Base-by-base conservation (phyloP, 495 filamentous ascomycete genomes). In the Thozetella sp. region DNA sequence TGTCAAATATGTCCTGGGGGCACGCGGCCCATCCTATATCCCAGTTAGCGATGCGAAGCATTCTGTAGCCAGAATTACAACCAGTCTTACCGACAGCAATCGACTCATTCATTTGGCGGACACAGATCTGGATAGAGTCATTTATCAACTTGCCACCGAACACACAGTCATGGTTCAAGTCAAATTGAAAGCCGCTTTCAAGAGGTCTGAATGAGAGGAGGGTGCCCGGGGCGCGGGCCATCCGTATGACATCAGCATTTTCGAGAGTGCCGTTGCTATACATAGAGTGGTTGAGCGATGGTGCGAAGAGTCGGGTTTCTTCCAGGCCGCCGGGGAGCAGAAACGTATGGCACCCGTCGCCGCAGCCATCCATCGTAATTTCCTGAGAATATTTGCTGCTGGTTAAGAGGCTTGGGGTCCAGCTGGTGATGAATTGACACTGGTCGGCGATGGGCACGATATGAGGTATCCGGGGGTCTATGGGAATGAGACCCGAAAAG, bases 281-380 rank as follows among this genome's bases (percentile, higher is more conserved):
- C 23, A 62, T 22, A 23, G 59, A 55, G 6, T n/a, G 23, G 57
- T 65, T 62, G 51, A 65, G 56, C 15, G 6, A 34, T 11, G 63
- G 59, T 25, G 40, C 17, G 13, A 56, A n/a, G 27, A 59, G 57
- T 17, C 61, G 61, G 19, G 25, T 25, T 57, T 56, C 48, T 37
- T 63, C 61, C 15, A 60, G 20, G 6, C 61, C 61, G 20, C 61
- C 61, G 4, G 61, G 61, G 34, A 63, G 57, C 11, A 63, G 25
- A 19, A 55, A 25, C 3, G 61, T 19, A 25, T 22, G 22, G 45
- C 61, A 63, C 25, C 43, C 24, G 45, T 26, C 26, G 50, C 2
- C 13, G 15, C 55, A 30, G 22, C 24, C 45, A 43, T 53, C 48
- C 24, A 58, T 52, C 17, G 46, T 15, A 46, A 46, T 34, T 12